A percentile compares a stretch with the other conserved stretches of the same genome.
Conservation (phyloP, 495 filamentous ascomycete genomes). For the Daldinia decipiens region DNA sequence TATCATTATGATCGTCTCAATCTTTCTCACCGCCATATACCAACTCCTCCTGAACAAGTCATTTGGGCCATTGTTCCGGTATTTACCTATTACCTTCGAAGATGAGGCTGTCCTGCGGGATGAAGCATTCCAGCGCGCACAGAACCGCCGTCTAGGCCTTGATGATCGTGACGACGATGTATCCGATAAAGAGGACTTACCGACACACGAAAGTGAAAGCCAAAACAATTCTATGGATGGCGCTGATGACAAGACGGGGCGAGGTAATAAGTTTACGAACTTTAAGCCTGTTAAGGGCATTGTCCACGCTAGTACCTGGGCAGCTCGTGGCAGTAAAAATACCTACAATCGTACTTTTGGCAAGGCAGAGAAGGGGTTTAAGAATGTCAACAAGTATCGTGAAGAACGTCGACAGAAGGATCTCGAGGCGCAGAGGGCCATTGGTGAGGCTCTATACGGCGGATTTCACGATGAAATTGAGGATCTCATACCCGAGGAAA, state of each 20-base stretch:
- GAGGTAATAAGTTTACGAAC: constrained; percentile 40
- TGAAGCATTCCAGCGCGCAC: constrained; percentile 83
- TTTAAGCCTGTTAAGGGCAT: constrained; percentile 59
- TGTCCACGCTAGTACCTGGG: constrained; percentile 60
- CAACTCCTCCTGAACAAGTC: constrained; percentile 85
- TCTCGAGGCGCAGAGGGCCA: constrained; percentile 74
- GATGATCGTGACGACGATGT: constrained; percentile 62
- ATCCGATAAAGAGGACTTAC: constrained; percentile 43
- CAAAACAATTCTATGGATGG: constrained; percentile 27
- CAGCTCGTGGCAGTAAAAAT: constrained; percentile 54
- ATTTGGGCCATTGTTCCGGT: constrained; percentile 86
- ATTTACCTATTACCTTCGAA: constrained; percentile 94
- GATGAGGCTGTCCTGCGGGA: constrained; percentile 92
- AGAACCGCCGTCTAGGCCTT: constrained; percentile 68
- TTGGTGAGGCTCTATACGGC: constrained; percentile 84
- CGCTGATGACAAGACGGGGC: constrained; percentile 25
- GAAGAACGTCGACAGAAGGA: constrained; percentile 56
- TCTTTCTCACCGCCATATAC: constrained; percentile 77
- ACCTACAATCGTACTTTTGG: constrained; percentile 56
- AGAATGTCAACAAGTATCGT: constrained; percentile 53
- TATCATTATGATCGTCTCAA: constrained; percentile 85
- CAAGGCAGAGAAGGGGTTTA: constrained; percentile 51
- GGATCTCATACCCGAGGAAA: constrained; percentile 90
- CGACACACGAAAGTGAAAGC: constrained; percentile 44
- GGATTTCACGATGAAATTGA: constrained; percentile 92